Evolutionary conservation across 192 early-diverging fungal genomes (phyloP).

Genomic region (Backusella mclennaniae): DNA sequence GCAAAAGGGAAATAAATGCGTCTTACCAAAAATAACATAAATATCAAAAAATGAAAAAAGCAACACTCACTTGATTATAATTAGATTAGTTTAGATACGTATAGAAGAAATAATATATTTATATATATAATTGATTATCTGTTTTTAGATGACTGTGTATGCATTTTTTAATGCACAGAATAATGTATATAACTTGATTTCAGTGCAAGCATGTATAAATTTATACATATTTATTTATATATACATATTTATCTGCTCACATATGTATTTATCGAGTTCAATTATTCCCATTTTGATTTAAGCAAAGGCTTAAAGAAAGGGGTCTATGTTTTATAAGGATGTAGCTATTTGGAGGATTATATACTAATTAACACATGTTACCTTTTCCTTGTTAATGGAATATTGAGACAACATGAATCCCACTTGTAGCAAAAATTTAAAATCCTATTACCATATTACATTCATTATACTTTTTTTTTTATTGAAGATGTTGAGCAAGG

Average conservation of each 20-base stretch:
- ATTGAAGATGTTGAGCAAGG: background rate
- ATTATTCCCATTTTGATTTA: slow-evolving; percentile 6
- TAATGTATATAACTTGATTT: background rate
- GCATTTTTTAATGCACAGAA: background rate
- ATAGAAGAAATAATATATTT: background rate
- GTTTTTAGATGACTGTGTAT: background rate
- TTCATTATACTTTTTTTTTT: background rate
- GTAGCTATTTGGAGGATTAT: background rate
- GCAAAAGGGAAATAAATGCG: background rate
- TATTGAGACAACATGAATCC: background rate
- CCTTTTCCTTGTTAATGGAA: background rate
- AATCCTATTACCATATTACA: background rate
- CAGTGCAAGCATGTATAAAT: background rate
- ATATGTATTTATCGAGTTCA: background rate
- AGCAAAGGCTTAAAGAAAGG: slow-evolving; percentile 8
- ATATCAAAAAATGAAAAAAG: background rate
- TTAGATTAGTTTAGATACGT: background rate
- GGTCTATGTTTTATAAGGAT: background rate
- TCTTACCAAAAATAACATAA: slow-evolving; percentile 7
- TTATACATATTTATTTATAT: slow-evolving; percentile 9
- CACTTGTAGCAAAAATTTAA: background rate
- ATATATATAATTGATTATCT: background rate
- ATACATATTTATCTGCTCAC: background rate
- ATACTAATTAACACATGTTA: slow-evolving; percentile 1
- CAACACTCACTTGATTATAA: background rate